Base-by-base conservation (phyloP, 148 eudicot genomes). In the Chenopodium quinoa region DNA sequence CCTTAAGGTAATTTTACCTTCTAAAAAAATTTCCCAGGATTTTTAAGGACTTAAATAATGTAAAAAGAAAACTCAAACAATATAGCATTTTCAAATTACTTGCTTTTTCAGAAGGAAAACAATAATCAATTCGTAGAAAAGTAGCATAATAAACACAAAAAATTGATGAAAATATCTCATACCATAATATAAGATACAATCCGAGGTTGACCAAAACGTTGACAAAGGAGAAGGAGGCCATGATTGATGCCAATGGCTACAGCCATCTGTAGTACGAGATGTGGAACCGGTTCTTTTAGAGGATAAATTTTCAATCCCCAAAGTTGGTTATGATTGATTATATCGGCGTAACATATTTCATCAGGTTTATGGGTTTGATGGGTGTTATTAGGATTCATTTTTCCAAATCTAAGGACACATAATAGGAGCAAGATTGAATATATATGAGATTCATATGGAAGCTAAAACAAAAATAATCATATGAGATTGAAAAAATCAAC, bases 231-330 rank as follows among this genome's bases (percentile, higher is more conserved):
- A 34, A 77, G 70, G 78, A 89, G 73, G 47, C 86, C 67, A 52
- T 88, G 88, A 79, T 88, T 88, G 52, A 82, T 73, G 19, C 69
- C 44, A 46, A 88, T 84, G 13, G 90, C 75, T 0, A 90, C 16
- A 37, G 92, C 63, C 44, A 90, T 81, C 78, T 92, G 94, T 9
- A 80, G 1, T 31, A 92, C 73, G 73, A 91, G 88, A 67, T 60
- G 81, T 20, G 94, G 89, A 46, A 92, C 37, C 23, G 89, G 82
- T 0, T 44, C 47, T 34, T 27, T 23, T 31, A 86, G 75, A 29
- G 80, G 82, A 79, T 83, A 77, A 52, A 73, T 44, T 52, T 81
- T 9, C 0, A 13, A 9, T 23, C 47, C 79, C 90, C 88, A 86
- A 13, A 76, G 31, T 1, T 77, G 6, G 0, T 14, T n/a, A 0